Evolutionary conservation across 768 basidiomycete species (phyloP).

Genomic region (Tephrocybe rancida): DNA sequence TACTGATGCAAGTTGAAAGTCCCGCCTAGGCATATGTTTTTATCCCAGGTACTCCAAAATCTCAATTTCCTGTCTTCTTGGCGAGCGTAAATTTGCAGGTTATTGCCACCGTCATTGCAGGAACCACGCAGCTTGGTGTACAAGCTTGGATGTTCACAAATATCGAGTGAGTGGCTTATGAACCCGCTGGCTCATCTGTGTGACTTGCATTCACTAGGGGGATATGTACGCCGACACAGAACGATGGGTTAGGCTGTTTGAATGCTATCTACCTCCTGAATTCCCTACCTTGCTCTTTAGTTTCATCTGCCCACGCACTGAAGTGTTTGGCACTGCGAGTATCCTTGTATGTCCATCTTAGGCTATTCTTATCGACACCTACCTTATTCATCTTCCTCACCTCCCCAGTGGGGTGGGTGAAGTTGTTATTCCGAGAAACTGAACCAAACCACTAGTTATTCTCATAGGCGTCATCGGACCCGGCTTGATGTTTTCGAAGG

Average conservation of each 20-base stretch:
- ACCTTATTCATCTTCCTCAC: no score
- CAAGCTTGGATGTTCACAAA: constrained; percentile 67
- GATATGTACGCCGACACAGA: constrained; percentile 48
- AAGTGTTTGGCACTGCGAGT: constrained; percentile 59
- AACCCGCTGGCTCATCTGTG: neutral
- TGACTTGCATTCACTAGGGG: constrained; percentile 28
- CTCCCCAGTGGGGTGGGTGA: constrained; percentile 18
- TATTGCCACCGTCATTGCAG: constrained; percentile 56
- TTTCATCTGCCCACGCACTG: constrained; percentile 53
- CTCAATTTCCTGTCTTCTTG: no score
- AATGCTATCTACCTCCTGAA: no score
- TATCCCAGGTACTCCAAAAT: neutral
- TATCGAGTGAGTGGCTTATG: constrained; percentile 38
- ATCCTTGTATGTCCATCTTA: constrained; percentile 65
- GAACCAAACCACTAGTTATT: neutral
- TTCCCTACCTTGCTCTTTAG: constrained; percentile 21
- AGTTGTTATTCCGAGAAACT: neutral
- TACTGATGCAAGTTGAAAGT: constrained; percentile 28
- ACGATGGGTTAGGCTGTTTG: constrained; percentile 36
- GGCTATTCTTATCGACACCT: no score
- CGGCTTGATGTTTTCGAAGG: constrained; percentile 51
- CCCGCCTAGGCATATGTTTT: constrained; percentile 60
- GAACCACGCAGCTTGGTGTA: constrained; percentile 67
- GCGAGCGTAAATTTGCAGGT: constrained; percentile 33
- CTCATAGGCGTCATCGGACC: constrained; percentile 65